phyloP scores from a whole-genome alignment of 2,329 filamentous ascomycete genomes.

The Grosmannia clavigera region DNA sequence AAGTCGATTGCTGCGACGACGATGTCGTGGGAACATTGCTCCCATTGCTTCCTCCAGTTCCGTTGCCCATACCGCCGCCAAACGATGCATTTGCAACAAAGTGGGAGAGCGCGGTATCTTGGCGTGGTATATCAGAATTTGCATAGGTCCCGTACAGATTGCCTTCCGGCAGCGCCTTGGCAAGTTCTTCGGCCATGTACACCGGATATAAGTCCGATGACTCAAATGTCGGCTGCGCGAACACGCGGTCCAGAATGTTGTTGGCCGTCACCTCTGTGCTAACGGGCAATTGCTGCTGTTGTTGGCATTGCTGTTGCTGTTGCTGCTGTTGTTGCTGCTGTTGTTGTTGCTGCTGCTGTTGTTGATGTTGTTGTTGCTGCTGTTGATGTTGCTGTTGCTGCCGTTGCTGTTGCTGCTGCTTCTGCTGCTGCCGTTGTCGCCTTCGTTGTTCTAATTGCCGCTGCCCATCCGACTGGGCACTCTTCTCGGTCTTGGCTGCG shows the following conservation, averaged over 20 bases:
- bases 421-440: background rate
- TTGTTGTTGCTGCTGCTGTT: too few species aligned
- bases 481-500: background rate
- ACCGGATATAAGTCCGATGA: conserved; percentile 23
- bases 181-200: conserved; percentile 7
- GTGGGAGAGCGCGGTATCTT: conserved; percentile 9
- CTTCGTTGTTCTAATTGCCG: background rate
- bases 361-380: too few species aligned
- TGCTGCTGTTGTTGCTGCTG: too few species aligned
- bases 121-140: conserved; percentile 11
- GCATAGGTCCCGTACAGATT: conserved; percentile 5
- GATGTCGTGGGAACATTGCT: background rate
- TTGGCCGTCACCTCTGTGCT: background rate
- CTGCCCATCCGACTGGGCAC: background rate
- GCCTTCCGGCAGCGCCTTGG: conserved; percentile 4
- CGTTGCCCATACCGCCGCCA: background rate
- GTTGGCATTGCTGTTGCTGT: too few species aligned
- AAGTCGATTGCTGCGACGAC: background rate
- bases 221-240: conserved; percentile 24
- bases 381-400: background rate
- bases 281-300: background rate
- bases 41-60: background rate
- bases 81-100: conserved; percentile 6
- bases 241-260: conserved; percentile 22
- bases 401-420: background rate